Conservation (phyloP, 2,329 filamentous ascomycete species). For the Alternaria consortialis region DNA sequence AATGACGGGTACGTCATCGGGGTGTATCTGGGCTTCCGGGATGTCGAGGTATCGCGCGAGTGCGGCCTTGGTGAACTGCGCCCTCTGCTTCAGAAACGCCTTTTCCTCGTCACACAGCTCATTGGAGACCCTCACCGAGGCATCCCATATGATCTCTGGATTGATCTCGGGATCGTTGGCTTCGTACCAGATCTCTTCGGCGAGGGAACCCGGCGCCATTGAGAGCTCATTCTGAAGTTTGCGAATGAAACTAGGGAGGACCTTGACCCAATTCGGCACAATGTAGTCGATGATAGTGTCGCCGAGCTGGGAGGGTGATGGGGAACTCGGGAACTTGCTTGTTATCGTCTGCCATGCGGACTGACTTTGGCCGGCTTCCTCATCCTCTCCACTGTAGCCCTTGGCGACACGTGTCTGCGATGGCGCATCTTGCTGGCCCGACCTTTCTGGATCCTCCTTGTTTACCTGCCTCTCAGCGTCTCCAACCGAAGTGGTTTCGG, state of each 20-base stretch:
- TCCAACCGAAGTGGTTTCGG: conserved; percentile 27
- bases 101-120: conserved; percentile 86
- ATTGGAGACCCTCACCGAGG: conserved; percentile 80
- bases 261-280: conserved; percentile 81
- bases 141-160: conserved; percentile 85
- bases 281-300: conserved; percentile 73
- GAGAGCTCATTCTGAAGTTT: conserved; percentile 90
- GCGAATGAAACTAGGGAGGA: conserved; percentile 76
- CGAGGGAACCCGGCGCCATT: conserved; percentile 85
- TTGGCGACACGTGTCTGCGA: conserved; percentile 45
- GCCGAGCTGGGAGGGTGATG: conserved; percentile 51
- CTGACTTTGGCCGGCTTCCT: conserved; percentile 21
- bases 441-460: conserved; percentile 20
- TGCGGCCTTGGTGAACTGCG: conserved; percentile 72
- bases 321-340: conserved; percentile 39
- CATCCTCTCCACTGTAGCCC: conserved; percentile 32
- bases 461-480: conserved; percentile 29
- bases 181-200: conserved; percentile 92
- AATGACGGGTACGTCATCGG: conserved; percentile 91
- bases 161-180: conserved; percentile 84
- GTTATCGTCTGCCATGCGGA: conserved; percentile 48
- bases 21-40: conserved; percentile 81
- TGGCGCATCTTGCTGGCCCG: conserved; percentile 45
- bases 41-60: conserved; percentile 84
- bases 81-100: conserved; percentile 74